These are phyloP conservation scores for Hyaloperonospora brassicae DNA, from an alignment of 352 stramenopile species.

Conservation along the genomic window DNA sequence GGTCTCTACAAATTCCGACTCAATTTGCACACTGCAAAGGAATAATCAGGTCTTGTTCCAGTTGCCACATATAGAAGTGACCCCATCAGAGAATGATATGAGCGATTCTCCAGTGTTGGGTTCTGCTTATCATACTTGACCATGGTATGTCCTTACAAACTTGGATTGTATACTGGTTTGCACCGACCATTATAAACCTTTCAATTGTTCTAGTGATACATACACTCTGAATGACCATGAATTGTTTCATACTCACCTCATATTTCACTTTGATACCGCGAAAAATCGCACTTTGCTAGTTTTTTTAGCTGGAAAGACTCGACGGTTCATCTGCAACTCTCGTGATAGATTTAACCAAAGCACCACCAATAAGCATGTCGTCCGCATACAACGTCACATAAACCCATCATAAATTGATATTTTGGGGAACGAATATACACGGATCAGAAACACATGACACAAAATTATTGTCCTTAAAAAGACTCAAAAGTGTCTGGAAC, in stretches of 20 bases:
- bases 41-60: slow-evolving; percentile 16
- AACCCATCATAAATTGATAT: no score
- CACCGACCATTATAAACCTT: not conserved
- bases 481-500: no score
- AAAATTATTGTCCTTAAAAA: no score
- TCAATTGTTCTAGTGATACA: not conserved
- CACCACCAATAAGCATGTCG: no score
- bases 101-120: not conserved
- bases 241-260: not conserved
- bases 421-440: no score
- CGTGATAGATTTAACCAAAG: no score
- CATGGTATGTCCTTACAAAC: no score
- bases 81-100: slow-evolving; percentile 1
- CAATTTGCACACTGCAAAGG: slow-evolving; percentile 8
- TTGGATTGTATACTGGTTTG: not conserved
- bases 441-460: no score
- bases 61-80: no score
- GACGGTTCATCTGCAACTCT: not conserved
- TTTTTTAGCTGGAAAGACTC: not conserved
- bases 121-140: not conserved
- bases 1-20: not conserved
- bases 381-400: no score
- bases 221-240: not conserved
- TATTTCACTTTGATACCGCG: not conserved
- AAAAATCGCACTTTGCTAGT: no score